Evolutionary conservation across 768 basidiomycete species (phyloP), one percentile per base, ranked within the genome.

Genomic region (Podaxis sp.): DNA sequence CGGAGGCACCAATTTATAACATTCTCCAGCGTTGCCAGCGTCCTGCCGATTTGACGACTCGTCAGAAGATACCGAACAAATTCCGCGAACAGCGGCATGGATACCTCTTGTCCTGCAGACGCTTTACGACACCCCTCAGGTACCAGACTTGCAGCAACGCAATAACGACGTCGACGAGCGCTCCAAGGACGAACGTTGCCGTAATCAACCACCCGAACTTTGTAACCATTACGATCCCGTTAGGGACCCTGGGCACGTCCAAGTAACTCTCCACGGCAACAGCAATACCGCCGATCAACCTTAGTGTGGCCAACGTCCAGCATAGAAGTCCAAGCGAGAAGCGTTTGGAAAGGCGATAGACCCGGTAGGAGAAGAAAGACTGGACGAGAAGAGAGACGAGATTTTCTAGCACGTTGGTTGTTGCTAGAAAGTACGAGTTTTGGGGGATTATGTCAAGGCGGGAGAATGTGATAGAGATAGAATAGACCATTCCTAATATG

Each of bases 171-270:
- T 74, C 73, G 2, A 68, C 63, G 2, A 62, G 27, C 3, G 68
- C 71, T 5, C 70, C 70, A 4, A 73, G 50, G 4, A 37, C 64
- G 25, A 73, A 57, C 3, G 66, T 51, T 6, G 61, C 6, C 2
- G 71, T 70, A 33, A 74, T 65, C n/a, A 72, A 43, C 73, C 73
- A 73, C 2, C 66, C 70, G 56, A 64, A 69, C 12, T 41, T 64
- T n/a, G 63, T 51, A 33, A 67, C 66, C 25, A 68, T 19, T 2
- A 41, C 24, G 25, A 72, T 67, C 29, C 66, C 66, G 54, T 71
- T 64, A 2, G 70, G 67, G 46, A 71, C 65, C 36, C 52, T 64
- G 1, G 69, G 66, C 13, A 73, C 66, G 40, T 72, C 67, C 1
- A 68, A 27, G 60, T 68, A 71, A 52, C 66, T 64, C 43, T 64